Conservation (phyloP, 495 filamentous ascomycete species). For the Durotheca rogersii region DNA sequence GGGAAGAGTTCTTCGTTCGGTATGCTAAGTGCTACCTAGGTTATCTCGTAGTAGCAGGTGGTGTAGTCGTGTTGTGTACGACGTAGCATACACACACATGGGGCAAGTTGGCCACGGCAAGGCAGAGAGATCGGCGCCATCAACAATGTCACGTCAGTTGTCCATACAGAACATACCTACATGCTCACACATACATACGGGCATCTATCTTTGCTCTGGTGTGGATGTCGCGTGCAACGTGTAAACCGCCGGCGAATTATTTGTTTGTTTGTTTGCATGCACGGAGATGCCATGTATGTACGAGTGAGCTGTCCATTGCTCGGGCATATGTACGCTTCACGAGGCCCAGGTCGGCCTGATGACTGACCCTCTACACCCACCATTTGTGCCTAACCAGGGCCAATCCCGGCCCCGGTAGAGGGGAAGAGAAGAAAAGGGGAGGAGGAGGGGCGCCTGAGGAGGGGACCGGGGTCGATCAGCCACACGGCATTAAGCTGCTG, state of each 20-base stretch:
- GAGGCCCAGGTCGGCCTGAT: slow-evolving; percentile 19
- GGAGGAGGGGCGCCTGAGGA: not conserved
- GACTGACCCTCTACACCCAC: slow-evolving; percentile 22
- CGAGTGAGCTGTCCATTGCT: slow-evolving; percentile 17
- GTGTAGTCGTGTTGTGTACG: too few relatives aligned
- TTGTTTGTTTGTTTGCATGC: slow-evolving; percentile 16
- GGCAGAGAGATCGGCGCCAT: not conserved
- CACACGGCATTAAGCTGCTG: slow-evolving; percentile 21
- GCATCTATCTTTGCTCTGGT: too few relatives aligned
- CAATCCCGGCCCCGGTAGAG: not conserved
- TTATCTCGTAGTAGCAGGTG: too few relatives aligned
- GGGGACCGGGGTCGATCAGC: slow-evolving; percentile 25
- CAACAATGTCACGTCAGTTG: slow-evolving; percentile 23
- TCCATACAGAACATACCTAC: not conserved
- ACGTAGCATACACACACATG: too few relatives aligned
- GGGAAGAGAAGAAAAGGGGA: not conserved
- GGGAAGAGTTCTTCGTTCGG: too few relatives aligned
- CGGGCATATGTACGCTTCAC: not conserved
- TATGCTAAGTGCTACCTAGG: too few relatives aligned
- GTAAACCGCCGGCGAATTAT: slow-evolving; percentile 10
- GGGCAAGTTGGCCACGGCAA: not conserved
- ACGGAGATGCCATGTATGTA: slow-evolving; percentile 10
- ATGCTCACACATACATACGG: not conserved
- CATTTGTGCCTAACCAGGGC: slow-evolving; percentile 27
- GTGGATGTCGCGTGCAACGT: slow-evolving; percentile 12